Evolutionary conservation across 768 basidiomycete genomes (phyloP), one percentile per base, ranked within the genome.

Genomic region (Phaffia australis): DNA sequence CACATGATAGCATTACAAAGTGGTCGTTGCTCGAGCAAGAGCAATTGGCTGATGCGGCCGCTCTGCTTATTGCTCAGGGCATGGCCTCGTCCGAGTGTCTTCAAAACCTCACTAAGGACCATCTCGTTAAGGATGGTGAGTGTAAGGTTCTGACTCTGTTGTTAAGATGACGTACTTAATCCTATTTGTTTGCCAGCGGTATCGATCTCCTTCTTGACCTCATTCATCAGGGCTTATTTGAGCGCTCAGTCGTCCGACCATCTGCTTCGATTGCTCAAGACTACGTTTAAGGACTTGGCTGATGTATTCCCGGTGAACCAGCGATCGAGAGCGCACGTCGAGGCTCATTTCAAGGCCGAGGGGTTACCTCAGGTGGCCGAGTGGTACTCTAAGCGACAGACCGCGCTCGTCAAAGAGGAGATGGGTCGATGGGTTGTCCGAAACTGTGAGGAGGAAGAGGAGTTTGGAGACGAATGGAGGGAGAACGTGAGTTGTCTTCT

Each of bases 351-450:
- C 82, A 88, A 83, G 78, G 82, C 83, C 65, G 86, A 84, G 67
- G 85, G 84, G 23, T 79, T 95, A 23, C 78, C 84, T n/a, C 84
- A 85, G 71, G 83, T 97, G 52, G 86, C 88, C 2, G 94, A 98
- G 19, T 97, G 90, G 89, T 97, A 88, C 82, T 84, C 84, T 56
- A 95, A 93, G 81, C 86, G 85, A 75, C 89, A 91, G 74, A 85
- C 85, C 68, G 85, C 85, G 64, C 83, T 85, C 66, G 83, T 88
- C 71, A 91, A 87, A 76, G 88, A 92, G 66, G 80, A 81, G 54
- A 82, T 93, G 69, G 77, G 86, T 72, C 52, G 51, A 27, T 67
- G 35, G 42, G 51, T 67, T 32, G 55, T 54, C 46, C 81, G 80
- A 71, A 83, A 84, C 27, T 71, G 69, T 29, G 83, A 84, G 64